Percentiles rank a stretch among this genome's conserved stretches.
Evolutionary conservation across 2,329 filamentous ascomycete genomes (phyloP).

Genomic region (Lachnum nothofagi): DNA sequence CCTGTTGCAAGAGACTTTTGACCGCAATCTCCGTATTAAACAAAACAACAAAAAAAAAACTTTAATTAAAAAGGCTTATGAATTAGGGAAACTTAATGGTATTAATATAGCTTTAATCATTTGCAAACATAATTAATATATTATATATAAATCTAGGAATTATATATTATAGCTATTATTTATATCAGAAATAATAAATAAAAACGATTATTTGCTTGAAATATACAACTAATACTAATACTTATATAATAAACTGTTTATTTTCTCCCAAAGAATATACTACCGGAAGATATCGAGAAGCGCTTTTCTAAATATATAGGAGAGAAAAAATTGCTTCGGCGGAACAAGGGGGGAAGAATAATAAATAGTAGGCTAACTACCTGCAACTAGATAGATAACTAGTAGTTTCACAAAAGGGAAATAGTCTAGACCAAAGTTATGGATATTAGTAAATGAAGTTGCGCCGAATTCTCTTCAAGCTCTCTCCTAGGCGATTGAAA

Average conservation of each 20-base stretch:
- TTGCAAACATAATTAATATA: neutral
- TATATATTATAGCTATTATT: neutral
- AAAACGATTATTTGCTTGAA: neutral
- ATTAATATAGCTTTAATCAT: neutral
- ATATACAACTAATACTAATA: neutral
- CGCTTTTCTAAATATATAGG: neutral
- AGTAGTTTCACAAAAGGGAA: too few relatives aligned
- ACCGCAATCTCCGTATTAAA: too few relatives aligned
- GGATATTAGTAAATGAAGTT: too few relatives aligned
- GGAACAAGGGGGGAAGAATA: too few relatives aligned
- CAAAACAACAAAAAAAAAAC: neutral
- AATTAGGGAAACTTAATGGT: neutral
- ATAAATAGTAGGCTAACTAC: neutral
- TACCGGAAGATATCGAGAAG: neutral
- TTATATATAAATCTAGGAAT: neutral
- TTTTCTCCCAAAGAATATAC: neutral
- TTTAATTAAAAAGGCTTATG: neutral
- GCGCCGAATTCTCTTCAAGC: too few relatives aligned
- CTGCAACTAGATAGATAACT: too few relatives aligned
- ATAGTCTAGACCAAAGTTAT: too few relatives aligned
- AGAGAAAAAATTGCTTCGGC: neutral
- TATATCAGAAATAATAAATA: neutral
- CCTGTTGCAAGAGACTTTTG: too few relatives aligned
- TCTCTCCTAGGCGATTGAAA: too few relatives aligned
- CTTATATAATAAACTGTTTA: neutral